Percentiles rank a stretch among this genome's conserved stretches.
These are phyloP conservation scores for Pythium rhizo-oryzae DNA, from an alignment of 352 stramenopile species.

Conservation along the genomic window DNA sequence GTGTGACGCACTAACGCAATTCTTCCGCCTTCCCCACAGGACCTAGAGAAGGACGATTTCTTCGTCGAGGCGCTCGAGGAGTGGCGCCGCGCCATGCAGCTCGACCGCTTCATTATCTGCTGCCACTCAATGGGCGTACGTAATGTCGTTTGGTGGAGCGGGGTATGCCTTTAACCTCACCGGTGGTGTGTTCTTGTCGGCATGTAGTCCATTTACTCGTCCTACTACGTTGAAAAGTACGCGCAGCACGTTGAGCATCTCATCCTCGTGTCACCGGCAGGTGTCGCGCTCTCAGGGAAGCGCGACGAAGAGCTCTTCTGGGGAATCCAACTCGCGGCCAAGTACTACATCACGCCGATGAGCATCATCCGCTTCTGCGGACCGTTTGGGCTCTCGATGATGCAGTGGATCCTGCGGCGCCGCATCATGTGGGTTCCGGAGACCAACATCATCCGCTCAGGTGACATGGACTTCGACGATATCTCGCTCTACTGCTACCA, in stretches of 20 bases:
- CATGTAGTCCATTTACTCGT: conserved; percentile 67
- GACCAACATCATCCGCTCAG: conserved; percentile 75
- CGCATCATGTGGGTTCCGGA: conserved; percentile 67
- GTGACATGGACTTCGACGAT: conserved; percentile 66
- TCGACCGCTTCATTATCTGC: conserved; percentile 79
- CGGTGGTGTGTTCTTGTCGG: background rate
- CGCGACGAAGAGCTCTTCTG: conserved; percentile 44
- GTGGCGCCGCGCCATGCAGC: conserved; percentile 64
- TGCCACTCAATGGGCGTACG: conserved; percentile 83
- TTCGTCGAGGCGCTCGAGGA: conserved; percentile 81
- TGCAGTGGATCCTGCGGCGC: conserved; percentile 55
- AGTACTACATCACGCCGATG: conserved; percentile 74
- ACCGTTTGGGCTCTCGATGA: conserved; percentile 55
- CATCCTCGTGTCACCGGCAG: conserved; percentile 74
- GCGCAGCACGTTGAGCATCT: conserved; percentile 70
- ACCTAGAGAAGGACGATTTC: conserved; percentile 78
- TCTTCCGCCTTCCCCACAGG: conserved; percentile 26
- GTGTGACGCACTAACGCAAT: no score
- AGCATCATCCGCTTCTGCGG: conserved; percentile 65
- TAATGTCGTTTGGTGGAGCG: background rate
- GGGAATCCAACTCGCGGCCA: conserved; percentile 42
- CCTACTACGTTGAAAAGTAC: conserved; percentile 81
- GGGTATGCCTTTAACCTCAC: no score
- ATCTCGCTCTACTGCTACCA: conserved; percentile 83
- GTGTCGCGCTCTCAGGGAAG: conserved; percentile 48